Conservation (phyloP, 176 grass and related monocot species). For the Ensete ventricosum region DNA sequence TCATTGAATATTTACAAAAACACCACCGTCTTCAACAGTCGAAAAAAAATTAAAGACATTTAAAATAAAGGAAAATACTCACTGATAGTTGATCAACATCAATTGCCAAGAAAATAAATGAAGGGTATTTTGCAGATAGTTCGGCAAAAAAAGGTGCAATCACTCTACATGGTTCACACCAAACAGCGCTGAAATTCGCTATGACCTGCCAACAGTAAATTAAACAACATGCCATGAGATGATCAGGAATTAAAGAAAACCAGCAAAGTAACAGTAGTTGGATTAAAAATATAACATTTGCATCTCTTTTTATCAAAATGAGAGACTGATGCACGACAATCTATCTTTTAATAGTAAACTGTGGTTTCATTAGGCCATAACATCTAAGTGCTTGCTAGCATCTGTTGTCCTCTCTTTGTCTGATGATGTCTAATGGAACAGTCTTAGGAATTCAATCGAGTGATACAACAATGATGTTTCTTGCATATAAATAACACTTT, state of each 20-base stretch:
- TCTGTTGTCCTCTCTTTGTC: too few relatives aligned
- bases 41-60: not conserved
- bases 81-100: conserved; percentile 25
- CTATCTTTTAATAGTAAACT: too few relatives aligned
- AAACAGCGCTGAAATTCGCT: conserved; percentile 24
- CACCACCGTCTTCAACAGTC: not conserved
- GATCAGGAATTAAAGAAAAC: not conserved
- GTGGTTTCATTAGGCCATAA: too few relatives aligned
- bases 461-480: too few relatives aligned
- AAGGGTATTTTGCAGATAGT: conserved; percentile 21
- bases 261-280: not conserved
- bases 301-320: too few relatives aligned
- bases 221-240: not conserved
- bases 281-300: not conserved
- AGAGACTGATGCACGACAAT: too few relatives aligned
- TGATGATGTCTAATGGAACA: too few relatives aligned
- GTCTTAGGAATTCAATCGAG: too few relatives aligned
- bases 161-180: conserved; percentile 19
- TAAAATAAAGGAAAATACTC: not conserved
- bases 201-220: conserved; percentile 20
- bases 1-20: not conserved
- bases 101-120: conserved; percentile 24
- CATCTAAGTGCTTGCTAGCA: too few relatives aligned
- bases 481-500: not conserved
- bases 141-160: conserved; percentile 21